Percentiles rank a stretch among this genome's conserved stretches.
These are phyloP conservation scores for Monilinia fructigena DNA, from an alignment of 2,329 filamentous ascomycete species.

Conservation along the genomic window DNA sequence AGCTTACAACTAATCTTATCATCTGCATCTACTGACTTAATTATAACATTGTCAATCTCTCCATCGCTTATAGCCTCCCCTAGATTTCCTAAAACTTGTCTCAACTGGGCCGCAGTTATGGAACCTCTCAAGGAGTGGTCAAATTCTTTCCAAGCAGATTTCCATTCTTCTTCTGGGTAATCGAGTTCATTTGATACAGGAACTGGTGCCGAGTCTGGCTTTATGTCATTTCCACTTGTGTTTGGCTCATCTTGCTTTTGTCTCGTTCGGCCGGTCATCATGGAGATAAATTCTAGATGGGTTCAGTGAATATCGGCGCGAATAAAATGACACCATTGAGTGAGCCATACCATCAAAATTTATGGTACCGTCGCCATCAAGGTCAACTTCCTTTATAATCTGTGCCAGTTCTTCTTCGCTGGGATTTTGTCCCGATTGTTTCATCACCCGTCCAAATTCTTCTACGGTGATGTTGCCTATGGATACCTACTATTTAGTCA, in stretches of 20 bases:
- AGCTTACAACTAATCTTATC: slow-evolving; percentile 43
- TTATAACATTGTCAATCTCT: slow-evolving; percentile 40
- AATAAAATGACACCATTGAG: neutral
- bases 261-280: slow-evolving; percentile 45
- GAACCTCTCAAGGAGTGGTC: slow-evolving; percentile 41
- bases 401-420: slow-evolving; percentile 54
- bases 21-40: slow-evolving; percentile 42
- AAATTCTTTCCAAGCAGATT: slow-evolving; percentile 42
- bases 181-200: slow-evolving; percentile 5
- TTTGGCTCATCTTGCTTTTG: neutral
- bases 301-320: neutral
- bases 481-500: neutral
- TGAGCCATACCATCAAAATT: slow-evolving; percentile 55
- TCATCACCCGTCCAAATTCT: slow-evolving; percentile 26
- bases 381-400: slow-evolving; percentile 66
- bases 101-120: slow-evolving; percentile 41
- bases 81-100: slow-evolving; percentile 40
- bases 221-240: neutral
- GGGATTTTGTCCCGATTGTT: slow-evolving; percentile 16
- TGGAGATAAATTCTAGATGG: slow-evolving; percentile 43
- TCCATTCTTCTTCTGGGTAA: slow-evolving; percentile 37
- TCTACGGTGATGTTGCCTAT: slow-evolving; percentile 24
- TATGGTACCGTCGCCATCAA: slow-evolving; percentile 64
- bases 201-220: neutral
- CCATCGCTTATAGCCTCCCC: slow-evolving; percentile 41